These are phyloP conservation scores for Colletotrichum kahawae DNA, from an alignment of 2,329 filamentous ascomycete species.

Conservation along the genomic window DNA sequence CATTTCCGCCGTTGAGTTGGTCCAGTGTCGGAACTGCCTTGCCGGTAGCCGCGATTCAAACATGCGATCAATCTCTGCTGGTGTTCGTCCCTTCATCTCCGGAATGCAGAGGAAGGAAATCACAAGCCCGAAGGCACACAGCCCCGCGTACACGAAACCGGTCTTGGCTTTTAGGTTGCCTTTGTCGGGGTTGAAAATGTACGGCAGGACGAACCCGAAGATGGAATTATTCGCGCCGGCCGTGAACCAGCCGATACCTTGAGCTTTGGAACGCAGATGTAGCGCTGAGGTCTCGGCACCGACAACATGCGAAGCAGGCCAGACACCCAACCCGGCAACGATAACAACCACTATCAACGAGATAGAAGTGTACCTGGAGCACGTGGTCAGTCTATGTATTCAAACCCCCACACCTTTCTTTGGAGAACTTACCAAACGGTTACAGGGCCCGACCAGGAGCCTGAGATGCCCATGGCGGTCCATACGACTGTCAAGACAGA, in stretches of 20 bases:
- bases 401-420: neutral
- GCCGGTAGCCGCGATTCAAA: conserved; percentile 33
- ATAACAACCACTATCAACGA: conserved; percentile 50
- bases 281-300: conserved; percentile 48
- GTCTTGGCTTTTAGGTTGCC: conserved; percentile 45
- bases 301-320: conserved; percentile 47
- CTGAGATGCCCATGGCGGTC: conserved; percentile 51
- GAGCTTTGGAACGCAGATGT: conserved; percentile 45
- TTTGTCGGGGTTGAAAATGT: conserved; percentile 49
- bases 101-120: conserved; percentile 52
- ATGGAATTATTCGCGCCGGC: conserved; percentile 43
- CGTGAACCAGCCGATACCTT: conserved; percentile 48
- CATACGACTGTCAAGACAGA: conserved; percentile 39
- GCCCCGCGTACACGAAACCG: conserved; percentile 42
- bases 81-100: conserved; percentile 55
- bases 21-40: conserved; percentile 29
- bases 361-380: conserved; percentile 29
- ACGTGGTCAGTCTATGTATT: neutral
- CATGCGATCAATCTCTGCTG: conserved; percentile 52
- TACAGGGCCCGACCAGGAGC: conserved; percentile 42
- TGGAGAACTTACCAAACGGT: conserved; percentile 40
- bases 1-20: neutral
- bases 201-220: conserved; percentile 53
- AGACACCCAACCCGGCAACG: conserved; percentile 44
- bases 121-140: conserved; percentile 37